These are phyloP conservation scores for Mycosphaerella sp. DNA, from an alignment of 2,329 filamentous ascomycete species.

Conservation along the genomic window DNA sequence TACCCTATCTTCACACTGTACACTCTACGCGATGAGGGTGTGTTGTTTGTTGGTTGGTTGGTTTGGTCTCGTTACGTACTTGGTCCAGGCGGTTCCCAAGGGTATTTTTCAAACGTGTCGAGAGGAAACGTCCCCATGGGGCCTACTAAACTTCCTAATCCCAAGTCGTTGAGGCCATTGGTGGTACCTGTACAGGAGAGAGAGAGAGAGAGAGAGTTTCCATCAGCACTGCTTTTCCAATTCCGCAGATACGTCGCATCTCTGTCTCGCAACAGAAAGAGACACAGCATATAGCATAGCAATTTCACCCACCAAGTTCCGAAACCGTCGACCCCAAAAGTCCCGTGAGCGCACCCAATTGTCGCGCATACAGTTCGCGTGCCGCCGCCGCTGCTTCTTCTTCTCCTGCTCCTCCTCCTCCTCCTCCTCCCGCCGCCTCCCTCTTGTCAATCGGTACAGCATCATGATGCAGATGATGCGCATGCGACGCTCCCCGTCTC, in stretches of 20 bases:
- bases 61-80: neutral
- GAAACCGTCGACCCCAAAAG: neutral
- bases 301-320: neutral
- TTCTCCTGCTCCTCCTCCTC: neutral
- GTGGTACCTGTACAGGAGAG: no score
- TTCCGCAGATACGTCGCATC: neutral
- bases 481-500: neutral
- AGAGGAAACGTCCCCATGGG: neutral
- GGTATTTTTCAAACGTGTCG: neutral
- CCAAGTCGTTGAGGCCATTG: neutral
- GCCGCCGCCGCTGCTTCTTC: neutral
- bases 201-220: neutral
- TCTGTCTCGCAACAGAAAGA: neutral
- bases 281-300: no score
- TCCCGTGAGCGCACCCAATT: neutral
- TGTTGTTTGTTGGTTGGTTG: no score
- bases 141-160: neutral
- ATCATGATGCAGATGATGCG: neutral
- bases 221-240: neutral
- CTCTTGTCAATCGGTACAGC: neutral
- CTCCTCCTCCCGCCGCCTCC: neutral
- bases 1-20: neutral
- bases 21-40: neutral
- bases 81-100: neutral
- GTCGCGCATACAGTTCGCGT: neutral